Base-by-base conservation (phyloP, 176 grass and related monocot genomes). In the Avena atlantica region DNA sequence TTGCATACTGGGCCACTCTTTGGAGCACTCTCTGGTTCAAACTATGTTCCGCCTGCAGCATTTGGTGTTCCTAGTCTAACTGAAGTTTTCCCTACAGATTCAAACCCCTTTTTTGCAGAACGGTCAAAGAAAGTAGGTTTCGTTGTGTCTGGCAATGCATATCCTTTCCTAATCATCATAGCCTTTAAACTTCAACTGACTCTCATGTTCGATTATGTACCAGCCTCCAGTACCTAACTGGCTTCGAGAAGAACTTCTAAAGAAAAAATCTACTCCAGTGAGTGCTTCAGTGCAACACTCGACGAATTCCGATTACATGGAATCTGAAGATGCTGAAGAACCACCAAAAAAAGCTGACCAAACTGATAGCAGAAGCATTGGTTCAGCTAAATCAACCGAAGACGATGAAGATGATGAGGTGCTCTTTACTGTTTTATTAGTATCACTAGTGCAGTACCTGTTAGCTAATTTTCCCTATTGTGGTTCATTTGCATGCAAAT, bases 201-300 rank as follows among this genome's bases (percentile, higher is more conserved):
- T 95, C 12, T 49, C 58, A 47, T 86, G 74, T 42, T 84, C 9
- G 8, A 82, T 77, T 85, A 29, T 84, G 83, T 82, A 80, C 48
- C 85, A 99, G 97, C 84, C 87, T 83, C 90, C 94, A 48, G 97
- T 99, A 45, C 97, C 97, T 78, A 99, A 92, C 81, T 99, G 97
- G 97, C 92, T 99, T 82, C 87, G 91, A 74, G 97, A 99, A 87
- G 92, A 99, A 96, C 95, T 99, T 83, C 78, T 99, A 74, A 99
- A 99, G 87, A 99, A 91, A 75, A 99, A 94, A 85, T 87, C 92
- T 12, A 77, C 80, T 52, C 67, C 92, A 57, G 19, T 9, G 31
- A 90, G 42, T 89, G 76, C 86, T 85, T 63, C 80, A 19, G 36
- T 70, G 11, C 83, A 89, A 40, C 74, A 89, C 25, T 85, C 51